Evolutionary conservation across 176 grass and related monocot species (phyloP), one percentile per base, ranked within the genome.

Genomic region (Ananas comosus): DNA sequence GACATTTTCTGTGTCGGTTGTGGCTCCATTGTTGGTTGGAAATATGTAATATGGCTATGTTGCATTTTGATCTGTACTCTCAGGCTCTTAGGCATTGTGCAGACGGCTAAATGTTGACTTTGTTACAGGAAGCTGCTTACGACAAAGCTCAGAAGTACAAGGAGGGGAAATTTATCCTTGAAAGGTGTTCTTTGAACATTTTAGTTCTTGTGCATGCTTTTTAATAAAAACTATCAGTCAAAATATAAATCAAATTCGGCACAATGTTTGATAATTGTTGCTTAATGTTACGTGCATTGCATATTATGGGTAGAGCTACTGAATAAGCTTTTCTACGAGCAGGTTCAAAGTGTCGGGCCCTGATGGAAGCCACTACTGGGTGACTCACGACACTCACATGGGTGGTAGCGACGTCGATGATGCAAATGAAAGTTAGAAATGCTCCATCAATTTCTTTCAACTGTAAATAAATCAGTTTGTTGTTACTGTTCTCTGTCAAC

Each of bases 1-100:
- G 95, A 99, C 66, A 92, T 99, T 69, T 93, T 99, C 80, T 99
- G 95, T 86, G 80, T 97, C 90, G 87, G 95, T 74, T 99, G 90
- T 53, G 95, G 95, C 51, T 86, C 94, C 18, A 83, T 93, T 80
- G 95, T 99, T 83, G 95, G 95, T 69, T 99, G 95, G 95, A 99
- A 99, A 99, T 99, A 99, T 78, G 95, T 99, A 91, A 88, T 88
- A 61, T n/a, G 51, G 21, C 65, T 33, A 69, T 68, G 19, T 74
- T 53, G 11, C 72, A 47, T n/a, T 64, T 67, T 72, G 18, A n/a
- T 63, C 16, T 80, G 13, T 79, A 71, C 4, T 50, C 9, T 66
- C 51, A 29, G 8, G 42, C 51, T 51, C 24, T 69, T 79, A 50
- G 49, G 42, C 64, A 28, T 69, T 51, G 25, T 75, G 64, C 71